Base-by-base conservation (phyloP, 805 yeast species). In the Myxozyma sirexii region DNA sequence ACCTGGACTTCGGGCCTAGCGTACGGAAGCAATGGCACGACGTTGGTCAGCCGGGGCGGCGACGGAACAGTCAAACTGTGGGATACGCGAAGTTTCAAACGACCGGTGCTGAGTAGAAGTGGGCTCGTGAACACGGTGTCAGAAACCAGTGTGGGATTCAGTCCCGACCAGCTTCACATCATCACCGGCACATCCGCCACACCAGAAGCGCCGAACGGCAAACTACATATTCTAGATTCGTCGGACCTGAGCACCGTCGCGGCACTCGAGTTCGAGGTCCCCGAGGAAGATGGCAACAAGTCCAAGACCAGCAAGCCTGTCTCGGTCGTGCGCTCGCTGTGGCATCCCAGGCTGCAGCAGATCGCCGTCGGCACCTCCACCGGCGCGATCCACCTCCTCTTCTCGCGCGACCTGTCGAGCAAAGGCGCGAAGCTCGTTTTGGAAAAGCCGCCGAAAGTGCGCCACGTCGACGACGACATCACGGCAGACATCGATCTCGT, bases 381-480 rank as follows among this genome's bases (percentile, higher is more conserved):
- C 38, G 77, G 77, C 0, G 49, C 62, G 1, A 49, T 74, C 1
- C 58, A 62, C 38, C 44, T 70, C 3, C 56, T 74, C 10, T 73
- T 75, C 45, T 65, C 71, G 8, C 70, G 69, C 3, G 66, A 60
- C 1, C 29, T 48, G n/a, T 70, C 75, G 5, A 42, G 33, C 1
- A 68, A 66, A 26, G 76, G 76, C 21, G 74, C 72, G 4, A 59
- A 54, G 42, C n/a, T 56, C 5, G 68, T 70, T 5, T 47, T 70
- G 17, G 69, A 66, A 27, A 65, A 66, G 43, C 64, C 69, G 2
- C 69, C 71, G 10, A 69, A 62, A 45, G 59, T 52, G 10, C 61
- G 72, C n/a, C 73, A 73, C 50, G 60, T 74, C 19, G 76, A 74
- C 45, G 76, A 72, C 51, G 67, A 61, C 43, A 33, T 70, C 35